A percentile compares a stretch with the other conserved stretches of the same genome.
Conservation (phyloP, 179 eudicot species). For the Actinidia chinensis region DNA sequence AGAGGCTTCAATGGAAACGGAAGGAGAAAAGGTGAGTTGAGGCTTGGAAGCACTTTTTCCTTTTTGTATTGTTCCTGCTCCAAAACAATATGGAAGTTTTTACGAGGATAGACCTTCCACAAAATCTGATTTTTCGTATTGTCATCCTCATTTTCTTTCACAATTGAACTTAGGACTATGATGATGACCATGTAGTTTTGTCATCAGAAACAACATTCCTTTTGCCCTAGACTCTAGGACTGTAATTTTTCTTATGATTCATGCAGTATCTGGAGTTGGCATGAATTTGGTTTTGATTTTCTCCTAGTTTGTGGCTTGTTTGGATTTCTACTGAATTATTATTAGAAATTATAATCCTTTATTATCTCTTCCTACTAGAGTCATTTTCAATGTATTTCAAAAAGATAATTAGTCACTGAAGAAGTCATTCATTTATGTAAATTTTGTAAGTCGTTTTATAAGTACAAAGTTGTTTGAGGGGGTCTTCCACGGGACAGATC, state of each 20-base stretch:
- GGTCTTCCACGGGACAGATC: too few relatives aligned
- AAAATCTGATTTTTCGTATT: constrained; percentile 3
- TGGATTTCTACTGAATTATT: neutral
- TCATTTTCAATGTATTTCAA: too few relatives aligned
- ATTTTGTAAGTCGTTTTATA: too few relatives aligned
- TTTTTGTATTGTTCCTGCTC: constrained; percentile 10
- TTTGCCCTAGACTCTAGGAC: neutral
- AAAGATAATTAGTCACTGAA: too few relatives aligned
- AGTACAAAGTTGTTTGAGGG: too few relatives aligned
- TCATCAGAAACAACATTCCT: neutral
- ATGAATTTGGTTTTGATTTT: constrained; percentile 1
- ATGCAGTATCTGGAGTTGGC: constrained; percentile 12
- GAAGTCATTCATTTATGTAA: too few relatives aligned
- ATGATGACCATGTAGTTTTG: neutral
- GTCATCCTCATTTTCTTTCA: neutral
- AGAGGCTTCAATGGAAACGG: constrained; percentile 8
- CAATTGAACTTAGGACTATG: neutral
- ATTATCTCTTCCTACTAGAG: neutral
- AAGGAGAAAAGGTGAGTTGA: neutral
- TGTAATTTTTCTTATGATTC: neutral
- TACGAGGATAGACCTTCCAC: neutral
- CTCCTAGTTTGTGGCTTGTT: neutral
- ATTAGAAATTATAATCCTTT: too few relatives aligned
- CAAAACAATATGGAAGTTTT: neutral
- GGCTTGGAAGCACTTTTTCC: constrained; percentile 5